Conservation (phyloP, 768 basidiomycete species). For the Boletus rubropictus region DNA sequence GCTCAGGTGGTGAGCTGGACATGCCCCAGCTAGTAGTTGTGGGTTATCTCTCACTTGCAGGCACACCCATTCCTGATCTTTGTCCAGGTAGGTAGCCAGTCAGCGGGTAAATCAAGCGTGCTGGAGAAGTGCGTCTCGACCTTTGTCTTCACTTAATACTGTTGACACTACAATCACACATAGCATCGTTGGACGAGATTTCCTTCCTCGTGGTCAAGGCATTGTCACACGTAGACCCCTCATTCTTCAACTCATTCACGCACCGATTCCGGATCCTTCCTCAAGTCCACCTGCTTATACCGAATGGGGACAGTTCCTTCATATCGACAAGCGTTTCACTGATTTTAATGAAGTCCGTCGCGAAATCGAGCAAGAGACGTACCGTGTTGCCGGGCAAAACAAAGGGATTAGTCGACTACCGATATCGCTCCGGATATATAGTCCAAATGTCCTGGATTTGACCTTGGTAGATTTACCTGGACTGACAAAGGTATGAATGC, state of each 20-base stretch:
- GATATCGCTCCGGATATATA: constrained; percentile 93
- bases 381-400: constrained; percentile 95
- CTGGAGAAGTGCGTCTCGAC: constrained; percentile 75
- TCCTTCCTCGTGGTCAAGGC: constrained; percentile 82
- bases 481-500: constrained; percentile 76
- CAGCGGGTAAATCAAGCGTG: constrained; percentile 92
- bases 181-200: constrained; percentile 92
- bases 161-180: constrained; percentile 2
- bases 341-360: constrained; percentile 91
- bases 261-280: constrained; percentile 52
- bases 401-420: constrained; percentile 97
- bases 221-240: constrained; percentile 96
- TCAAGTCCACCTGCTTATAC: constrained; percentile 45
- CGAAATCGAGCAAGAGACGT: constrained; percentile 98
- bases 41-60: constrained; percentile 30
- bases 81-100: constrained; percentile 87
- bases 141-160: constrained; percentile 3
- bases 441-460: constrained; percentile 90
- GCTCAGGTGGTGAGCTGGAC: constrained; percentile 78
- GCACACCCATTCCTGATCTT: background rate
- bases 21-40: constrained; percentile 91
- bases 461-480: constrained; percentile 97
- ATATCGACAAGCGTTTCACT: constrained; percentile 94
- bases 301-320: constrained; percentile 97
- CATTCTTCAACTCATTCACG: constrained; percentile 92